phyloP scores from a whole-genome alignment of 2,329 filamentous ascomycete genomes.

The Venturia carpophila region DNA sequence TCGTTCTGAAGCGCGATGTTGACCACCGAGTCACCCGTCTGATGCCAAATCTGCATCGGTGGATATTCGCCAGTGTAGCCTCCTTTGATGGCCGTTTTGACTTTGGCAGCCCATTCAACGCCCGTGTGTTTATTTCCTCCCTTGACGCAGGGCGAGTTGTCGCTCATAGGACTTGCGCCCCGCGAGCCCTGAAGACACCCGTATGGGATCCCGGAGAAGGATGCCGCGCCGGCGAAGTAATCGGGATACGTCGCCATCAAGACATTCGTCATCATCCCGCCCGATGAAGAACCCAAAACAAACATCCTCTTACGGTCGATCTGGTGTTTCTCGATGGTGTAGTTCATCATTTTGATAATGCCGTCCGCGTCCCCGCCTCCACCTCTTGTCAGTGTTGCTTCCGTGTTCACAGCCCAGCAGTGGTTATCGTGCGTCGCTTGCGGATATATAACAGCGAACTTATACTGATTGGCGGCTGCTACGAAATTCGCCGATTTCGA shows the following conservation, averaged over 20 bases:
- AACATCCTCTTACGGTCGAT: constrained; percentile 43
- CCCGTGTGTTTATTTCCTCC: constrained; percentile 12
- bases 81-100: constrained; percentile 19
- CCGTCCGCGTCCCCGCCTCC: constrained; percentile 46
- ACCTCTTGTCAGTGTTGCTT: constrained; percentile 43
- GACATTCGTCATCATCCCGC: constrained; percentile 46
- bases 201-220: constrained; percentile 43
- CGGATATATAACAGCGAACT: constrained; percentile 50
- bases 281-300: constrained; percentile 42
- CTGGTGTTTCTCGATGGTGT: constrained; percentile 41
- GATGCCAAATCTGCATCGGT: constrained; percentile 32
- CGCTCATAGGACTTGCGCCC: constrained; percentile 13
- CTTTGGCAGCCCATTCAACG: constrained; percentile 14
- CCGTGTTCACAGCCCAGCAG: constrained; percentile 50
- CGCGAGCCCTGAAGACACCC: constrained; percentile 37
- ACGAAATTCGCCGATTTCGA: constrained; percentile 45
- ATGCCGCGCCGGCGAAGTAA: constrained; percentile 40
- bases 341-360: constrained; percentile 49
- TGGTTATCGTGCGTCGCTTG: constrained; percentile 35
- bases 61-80: constrained; percentile 30
- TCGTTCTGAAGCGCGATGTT: constrained; percentile 10
- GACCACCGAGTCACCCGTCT: constrained; percentile 26
- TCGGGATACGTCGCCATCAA: constrained; percentile 42
- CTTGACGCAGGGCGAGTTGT: constrained; percentile 14
- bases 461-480: constrained; percentile 43